Evolutionary conservation across 805 yeast species (phyloP).

Genomic region (Barnettozyma sucrosica): DNA sequence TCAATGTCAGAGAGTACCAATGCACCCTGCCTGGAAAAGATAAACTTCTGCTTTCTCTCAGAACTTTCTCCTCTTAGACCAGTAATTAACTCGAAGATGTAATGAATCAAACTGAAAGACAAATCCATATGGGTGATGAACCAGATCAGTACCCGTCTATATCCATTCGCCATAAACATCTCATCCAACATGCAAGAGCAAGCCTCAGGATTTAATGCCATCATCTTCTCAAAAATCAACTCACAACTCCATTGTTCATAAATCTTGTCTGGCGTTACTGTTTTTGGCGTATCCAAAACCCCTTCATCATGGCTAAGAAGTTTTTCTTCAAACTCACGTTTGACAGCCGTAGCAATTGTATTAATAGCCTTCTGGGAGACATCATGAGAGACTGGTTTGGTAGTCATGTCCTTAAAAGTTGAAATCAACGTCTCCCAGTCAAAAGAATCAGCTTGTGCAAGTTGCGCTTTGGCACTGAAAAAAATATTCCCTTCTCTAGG

Average conservation of each 20-base stretch:
- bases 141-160: conserved; percentile 61
- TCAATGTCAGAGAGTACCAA: conserved; percentile 54
- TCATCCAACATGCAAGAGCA: conserved; percentile 60
- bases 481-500: conserved; percentile 53
- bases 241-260: conserved; percentile 41
- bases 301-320: conserved; percentile 11
- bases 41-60: conserved; percentile 19
- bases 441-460: conserved; percentile 13
- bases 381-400: conserved; percentile 23
- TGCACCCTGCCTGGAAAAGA: conserved; percentile 53
- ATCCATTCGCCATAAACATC: conserved; percentile 62
- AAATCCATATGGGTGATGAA: conserved; percentile 57
- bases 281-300: conserved; percentile 9
- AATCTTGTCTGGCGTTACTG: conserved; percentile 44
- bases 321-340: conserved; percentile 34
- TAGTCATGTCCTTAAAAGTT: conserved; percentile 25
- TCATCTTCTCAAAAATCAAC: conserved; percentile 44
- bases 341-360: conserved; percentile 50
- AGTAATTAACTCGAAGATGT: conserved; percentile 53
- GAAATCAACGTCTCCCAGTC: conserved; percentile 23
- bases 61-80: conserved; percentile 46
- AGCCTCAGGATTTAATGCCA: conserved; percentile 45
- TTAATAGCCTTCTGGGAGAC: conserved; percentile 37
- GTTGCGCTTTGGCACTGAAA: conserved; percentile 19
- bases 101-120: conserved; percentile 51